These are phyloP conservation scores for Cystobasidium slooffiae DNA, from an alignment of 1,284 basidiomycete genomes.

Conservation along the genomic window DNA sequence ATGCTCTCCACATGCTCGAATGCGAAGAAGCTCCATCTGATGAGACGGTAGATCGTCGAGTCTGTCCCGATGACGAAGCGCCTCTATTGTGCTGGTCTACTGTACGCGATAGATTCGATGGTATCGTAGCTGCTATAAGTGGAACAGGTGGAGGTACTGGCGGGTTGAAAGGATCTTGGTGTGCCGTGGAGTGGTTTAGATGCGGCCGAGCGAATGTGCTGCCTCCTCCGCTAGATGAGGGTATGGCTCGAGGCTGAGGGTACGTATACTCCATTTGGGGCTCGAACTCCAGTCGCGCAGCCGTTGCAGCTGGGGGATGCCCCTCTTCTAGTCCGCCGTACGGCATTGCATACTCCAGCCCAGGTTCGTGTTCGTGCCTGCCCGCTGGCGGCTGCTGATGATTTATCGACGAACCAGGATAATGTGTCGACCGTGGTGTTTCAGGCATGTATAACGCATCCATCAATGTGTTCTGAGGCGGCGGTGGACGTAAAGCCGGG, in stretches of 20 bases:
- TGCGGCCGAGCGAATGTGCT: not conserved
- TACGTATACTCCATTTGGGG: not conserved
- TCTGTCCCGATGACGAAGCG: not conserved
- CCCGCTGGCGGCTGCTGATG: not conserved
- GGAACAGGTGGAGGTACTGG: not conserved
- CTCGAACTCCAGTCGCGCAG: not conserved
- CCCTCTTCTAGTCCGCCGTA: not conserved
- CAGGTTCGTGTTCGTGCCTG: not conserved
- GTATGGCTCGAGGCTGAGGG: slow-evolving; percentile 9
- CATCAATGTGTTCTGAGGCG: not conserved
- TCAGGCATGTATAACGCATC: not conserved
- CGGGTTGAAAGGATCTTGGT: not conserved
- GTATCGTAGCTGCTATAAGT: not conserved
- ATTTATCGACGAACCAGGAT: not conserved
- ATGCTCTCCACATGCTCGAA: slow-evolving; percentile 20
- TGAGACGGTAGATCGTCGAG: not conserved
- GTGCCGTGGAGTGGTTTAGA: not conserved
- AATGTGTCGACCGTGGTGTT: not conserved
- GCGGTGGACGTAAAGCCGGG: not conserved
- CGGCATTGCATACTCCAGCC: not conserved
- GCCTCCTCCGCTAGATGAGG: not conserved
- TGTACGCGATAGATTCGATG: not conserved
- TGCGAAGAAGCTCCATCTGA: slow-evolving; percentile 37
- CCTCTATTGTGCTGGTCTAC: not conserved
- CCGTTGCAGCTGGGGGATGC: not conserved